Evolutionary conservation across 352 stramenopile species (phyloP), one percentile per base, ranked within the genome.

Genomic region (Plasmopara halstedii): DNA sequence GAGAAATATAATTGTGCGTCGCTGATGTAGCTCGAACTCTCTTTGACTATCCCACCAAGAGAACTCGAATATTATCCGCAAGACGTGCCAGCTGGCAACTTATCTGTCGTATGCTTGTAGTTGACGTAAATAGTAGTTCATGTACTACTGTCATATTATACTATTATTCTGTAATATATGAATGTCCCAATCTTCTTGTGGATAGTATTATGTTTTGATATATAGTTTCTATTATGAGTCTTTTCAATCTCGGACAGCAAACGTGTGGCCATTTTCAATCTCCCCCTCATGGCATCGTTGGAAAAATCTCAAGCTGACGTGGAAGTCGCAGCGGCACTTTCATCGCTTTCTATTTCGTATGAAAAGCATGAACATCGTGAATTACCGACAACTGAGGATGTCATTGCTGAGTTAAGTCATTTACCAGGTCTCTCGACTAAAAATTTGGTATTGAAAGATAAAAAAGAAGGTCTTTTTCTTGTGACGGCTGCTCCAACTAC

Each of bases 361-460:
- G 46, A 72, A 46, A 68, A 53, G 26, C 68, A 68, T 38, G 61
- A 79, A 59, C 80, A 91, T 58, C 61, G 63, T 26, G 64, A 67
- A 50, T 34, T 88, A 15, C 76, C 79, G 33, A 88, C 80, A 10
- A 76, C 79, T 7, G 80, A 88, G 35, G 80, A 88, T 31, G 56
- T 88, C 43, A 57, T 83, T 8, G 57, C 65, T 6, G 76, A 79
- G 44, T 50, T 91, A 18, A 62, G 73, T 21, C 88, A 96, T 45
- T 67, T 97, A n/a, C 67, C 80, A 2, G 82, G 83, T 17, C 67
- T 75, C 35, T 62, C 86, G 26, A 97, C 92, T 21, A 98, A 98
- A 75, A 99, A 99, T 64, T 70, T 99, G 20, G 93, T 99, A 53
- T 94, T 99, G 50, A 96, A 95, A 62, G 95, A 98, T 69, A 98